phyloP scores from a whole-genome alignment of 1,139 yeast genomes.

The Arxiozyma telluris region DNA sequence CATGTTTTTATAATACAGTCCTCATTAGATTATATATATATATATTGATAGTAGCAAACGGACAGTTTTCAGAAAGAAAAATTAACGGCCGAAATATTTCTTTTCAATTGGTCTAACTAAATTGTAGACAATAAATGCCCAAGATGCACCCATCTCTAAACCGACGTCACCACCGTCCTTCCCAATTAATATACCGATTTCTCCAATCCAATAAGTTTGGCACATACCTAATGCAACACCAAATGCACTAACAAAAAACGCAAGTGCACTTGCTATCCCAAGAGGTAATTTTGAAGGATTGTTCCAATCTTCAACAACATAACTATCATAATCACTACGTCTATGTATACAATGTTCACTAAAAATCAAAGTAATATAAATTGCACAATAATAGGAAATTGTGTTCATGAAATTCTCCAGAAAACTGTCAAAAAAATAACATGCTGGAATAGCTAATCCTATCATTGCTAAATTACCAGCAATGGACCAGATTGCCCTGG shows the following conservation, averaged over 20 bases:
- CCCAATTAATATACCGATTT: constrained; percentile 55
- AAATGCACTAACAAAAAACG: constrained; percentile 73
- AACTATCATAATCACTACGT: constrained; percentile 47
- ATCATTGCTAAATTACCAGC: constrained; percentile 66
- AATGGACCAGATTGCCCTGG: constrained; percentile 76
- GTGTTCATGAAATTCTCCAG: constrained; percentile 84
- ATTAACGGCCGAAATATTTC: constrained; percentile 47
- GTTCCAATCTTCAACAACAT: constrained; percentile 54
- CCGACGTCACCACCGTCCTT: constrained; percentile 78
- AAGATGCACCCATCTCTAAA: constrained; percentile 66
- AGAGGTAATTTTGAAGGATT: constrained; percentile 53
- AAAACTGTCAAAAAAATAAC: constrained; percentile 59
- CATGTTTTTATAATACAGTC: not conserved
- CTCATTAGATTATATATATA: no score
- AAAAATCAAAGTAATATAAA: constrained; percentile 61
- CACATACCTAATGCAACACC: constrained; percentile 84
- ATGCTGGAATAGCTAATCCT: constrained; percentile 85
- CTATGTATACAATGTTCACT: constrained; percentile 77
- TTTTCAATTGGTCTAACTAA: constrained; percentile 58
- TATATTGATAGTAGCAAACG: not conserved
- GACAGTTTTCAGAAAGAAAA: not conserved
- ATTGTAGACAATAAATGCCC: constrained; percentile 59
- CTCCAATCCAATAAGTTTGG: constrained; percentile 78
- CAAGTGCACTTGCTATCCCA: constrained; percentile 70
- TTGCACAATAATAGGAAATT: constrained; percentile 85